phyloP scores from a whole-genome alignment of 1,284 basidiomycete species.

The Leccinum fuscescens region DNA sequence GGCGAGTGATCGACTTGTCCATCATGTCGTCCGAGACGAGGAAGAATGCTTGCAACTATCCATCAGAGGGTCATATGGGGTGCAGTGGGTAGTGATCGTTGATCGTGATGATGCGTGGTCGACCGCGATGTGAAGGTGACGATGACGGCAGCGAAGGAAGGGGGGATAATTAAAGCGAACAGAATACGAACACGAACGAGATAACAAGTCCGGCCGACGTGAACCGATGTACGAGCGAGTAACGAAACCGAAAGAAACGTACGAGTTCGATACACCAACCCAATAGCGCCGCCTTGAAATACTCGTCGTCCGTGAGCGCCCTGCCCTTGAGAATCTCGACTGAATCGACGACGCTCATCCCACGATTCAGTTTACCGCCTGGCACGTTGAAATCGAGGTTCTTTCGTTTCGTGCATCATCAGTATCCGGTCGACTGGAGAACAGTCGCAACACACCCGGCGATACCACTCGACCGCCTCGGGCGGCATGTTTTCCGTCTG shows the following conservation, averaged over 20 bases:
- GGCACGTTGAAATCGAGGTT: slow-evolving; percentile 94
- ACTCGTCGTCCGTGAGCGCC: slow-evolving; percentile 75
- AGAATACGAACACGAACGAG: background rate
- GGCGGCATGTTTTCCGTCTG: slow-evolving; percentile 54
- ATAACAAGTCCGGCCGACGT: background rate
- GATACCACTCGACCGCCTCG: slow-evolving; percentile 66
- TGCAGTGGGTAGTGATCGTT: background rate
- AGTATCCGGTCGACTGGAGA: background rate
- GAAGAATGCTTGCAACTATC: slow-evolving; percentile 83
- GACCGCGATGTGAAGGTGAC: too few relatives aligned
- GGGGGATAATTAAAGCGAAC: background rate
- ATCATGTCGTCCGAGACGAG: slow-evolving; percentile 98
- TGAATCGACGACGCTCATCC: slow-evolving; percentile 92
- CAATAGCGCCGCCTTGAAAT: slow-evolving; percentile 85
- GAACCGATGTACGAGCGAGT: background rate
- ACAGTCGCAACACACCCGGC: slow-evolving; percentile 40
- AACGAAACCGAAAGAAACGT: background rate
- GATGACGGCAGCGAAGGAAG: background rate
- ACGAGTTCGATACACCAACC: slow-evolving; percentile 96
- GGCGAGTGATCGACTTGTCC: slow-evolving; percentile 91
- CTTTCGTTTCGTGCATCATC: slow-evolving; percentile 39
- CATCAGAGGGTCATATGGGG: background rate
- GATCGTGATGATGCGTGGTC: background rate
- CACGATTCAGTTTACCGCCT: slow-evolving; percentile 95
- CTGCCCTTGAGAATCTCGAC: slow-evolving; percentile 84